Percentiles rank a stretch among this genome's conserved stretches.
Evolutionary conservation across 1,139 yeast genomes (phyloP).

Genomic region (Saccharomyces pastorianus): DNA sequence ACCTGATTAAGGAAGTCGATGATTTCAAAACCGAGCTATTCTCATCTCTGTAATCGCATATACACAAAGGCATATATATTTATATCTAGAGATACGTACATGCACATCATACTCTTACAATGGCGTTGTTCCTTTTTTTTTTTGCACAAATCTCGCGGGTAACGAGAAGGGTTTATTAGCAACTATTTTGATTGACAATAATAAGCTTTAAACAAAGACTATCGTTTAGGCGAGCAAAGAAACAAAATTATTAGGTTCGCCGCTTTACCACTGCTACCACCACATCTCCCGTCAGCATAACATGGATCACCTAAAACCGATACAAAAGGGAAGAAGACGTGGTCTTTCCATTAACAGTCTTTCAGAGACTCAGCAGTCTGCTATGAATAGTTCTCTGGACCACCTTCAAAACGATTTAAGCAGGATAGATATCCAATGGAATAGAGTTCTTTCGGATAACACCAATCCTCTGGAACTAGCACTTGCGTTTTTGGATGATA

Average conservation of each 20-base stretch:
- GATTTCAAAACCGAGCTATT: constrained; percentile 17
- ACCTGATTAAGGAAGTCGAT: constrained; percentile 24
- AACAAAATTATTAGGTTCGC: background rate
- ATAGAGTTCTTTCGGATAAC: constrained; percentile 35
- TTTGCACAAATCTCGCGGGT: too few relatives aligned
- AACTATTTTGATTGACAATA: too few relatives aligned
- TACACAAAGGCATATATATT: background rate
- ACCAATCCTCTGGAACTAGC: constrained; percentile 83
- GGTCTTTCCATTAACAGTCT: constrained; percentile 27
- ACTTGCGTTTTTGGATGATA: constrained; percentile 67
- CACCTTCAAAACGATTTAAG: constrained; percentile 24
- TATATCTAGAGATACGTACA: too few relatives aligned
- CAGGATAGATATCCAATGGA: constrained; percentile 33
- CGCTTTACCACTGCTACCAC: background rate
- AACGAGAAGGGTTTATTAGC: too few relatives aligned
- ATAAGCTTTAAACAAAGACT: too few relatives aligned
- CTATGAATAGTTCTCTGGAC: constrained; percentile 27
- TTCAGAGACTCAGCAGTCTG: constrained; percentile 23
- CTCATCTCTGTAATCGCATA: background rate
- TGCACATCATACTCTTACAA: too few relatives aligned
- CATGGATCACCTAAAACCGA: constrained; percentile 17
- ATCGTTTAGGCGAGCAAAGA: background rate
- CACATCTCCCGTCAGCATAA: background rate
- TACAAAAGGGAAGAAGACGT: constrained; percentile 19
- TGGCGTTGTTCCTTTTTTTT: too few relatives aligned